Base-by-base conservation (phyloP, 805 yeast species). In the Metschnikowia lochheadii region DNA sequence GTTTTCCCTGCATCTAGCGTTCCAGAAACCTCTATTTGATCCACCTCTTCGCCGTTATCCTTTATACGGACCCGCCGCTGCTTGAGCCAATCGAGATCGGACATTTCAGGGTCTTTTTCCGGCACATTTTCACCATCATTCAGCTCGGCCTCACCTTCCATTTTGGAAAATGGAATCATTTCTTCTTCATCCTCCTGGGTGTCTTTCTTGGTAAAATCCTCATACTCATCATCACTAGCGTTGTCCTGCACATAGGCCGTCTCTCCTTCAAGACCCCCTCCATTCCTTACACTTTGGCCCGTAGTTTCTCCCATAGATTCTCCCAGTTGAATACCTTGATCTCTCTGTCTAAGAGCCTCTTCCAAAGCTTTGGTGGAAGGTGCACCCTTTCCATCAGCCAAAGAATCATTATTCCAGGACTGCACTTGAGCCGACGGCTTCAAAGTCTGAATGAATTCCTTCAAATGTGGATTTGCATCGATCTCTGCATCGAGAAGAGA, bases 41-140 rank as follows among this genome's bases (percentile, higher is more conserved):
- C 48, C 2, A 46, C 47, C 17, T 46, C 51, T 8, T 49, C 56
- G n/a, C 57, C 68, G 44, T 63, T 62, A 29, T 73, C 78, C 44
- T 63, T 69, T 61, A 91, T 87, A 63, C 94, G 80, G 20, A 77
- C 80, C 66, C 94, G 79, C 65, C 87, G 82, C 58, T 78, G 79
- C 61, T 83, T 82, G 53, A 91, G 77, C 98, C 98, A 91, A 50
- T 91, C 96, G 47, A 87, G 68, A 70, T 91, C 96, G 13, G 90
- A 78, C 13, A 87, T 68, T 6, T 80, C 82, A 3, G 69, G 48
- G 1, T 57, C 58, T 13, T 37, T 39, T 7, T 40, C 35, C 13
- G 23, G 20, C 6, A 45, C 50, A 14, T 35, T 14, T 3, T 23
- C 39, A 18, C 14, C 31, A 7, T 15, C 31, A 17, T 35, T 35